phyloP scores from a whole-genome alignment of 75 land plant genomes.

The Gnetum montanum region DNA sequence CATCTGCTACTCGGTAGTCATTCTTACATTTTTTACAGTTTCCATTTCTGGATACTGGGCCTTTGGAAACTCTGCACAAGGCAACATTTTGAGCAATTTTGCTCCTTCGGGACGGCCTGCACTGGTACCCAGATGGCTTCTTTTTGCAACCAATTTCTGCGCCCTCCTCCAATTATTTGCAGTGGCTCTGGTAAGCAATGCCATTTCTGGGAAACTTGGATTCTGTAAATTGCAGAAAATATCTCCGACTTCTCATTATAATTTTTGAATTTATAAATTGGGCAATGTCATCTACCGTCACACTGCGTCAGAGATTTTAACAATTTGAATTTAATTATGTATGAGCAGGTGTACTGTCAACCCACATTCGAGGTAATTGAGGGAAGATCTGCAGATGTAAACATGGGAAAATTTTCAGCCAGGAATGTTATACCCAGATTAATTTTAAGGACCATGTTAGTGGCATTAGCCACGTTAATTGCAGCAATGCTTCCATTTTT shows the following conservation, averaged over 20 bases:
- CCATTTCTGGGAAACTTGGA: conserved; percentile 3
- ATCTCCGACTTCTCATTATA: too few relatives aligned
- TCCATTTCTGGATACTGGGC: conserved; percentile 88
- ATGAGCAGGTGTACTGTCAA: conserved; percentile 73
- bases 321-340: too few relatives aligned
- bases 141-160: conserved; percentile 41
- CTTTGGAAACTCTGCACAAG: conserved; percentile 50
- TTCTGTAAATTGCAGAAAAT: too few relatives aligned
- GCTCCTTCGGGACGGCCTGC: conserved; percentile 16
- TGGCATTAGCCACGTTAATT: conserved; percentile 30
- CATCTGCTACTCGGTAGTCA: conserved; percentile 43
- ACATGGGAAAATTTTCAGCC: conserved; percentile 25
- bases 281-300: too few relatives aligned
- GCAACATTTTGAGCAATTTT: conserved; percentile 46
- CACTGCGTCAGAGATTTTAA: too few relatives aligned
- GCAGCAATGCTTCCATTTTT: conserved; percentile 89
- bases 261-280: too few relatives aligned
- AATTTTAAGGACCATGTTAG: conserved; percentile 23
- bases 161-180: conserved; percentile 53
- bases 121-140: conserved; percentile 65
- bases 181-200: conserved; percentile 54
- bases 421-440: conserved; percentile 58
- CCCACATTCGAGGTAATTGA: conserved; percentile 67
- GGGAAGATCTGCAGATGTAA: conserved; percentile 25
- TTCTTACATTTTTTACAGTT: conserved; percentile 55